A percentile compares a stretch with the other conserved stretches of the same genome.
These are phyloP conservation scores for Saturnispora galanensis DNA, from an alignment of 805 yeast genomes.

Conservation along the genomic window DNA sequence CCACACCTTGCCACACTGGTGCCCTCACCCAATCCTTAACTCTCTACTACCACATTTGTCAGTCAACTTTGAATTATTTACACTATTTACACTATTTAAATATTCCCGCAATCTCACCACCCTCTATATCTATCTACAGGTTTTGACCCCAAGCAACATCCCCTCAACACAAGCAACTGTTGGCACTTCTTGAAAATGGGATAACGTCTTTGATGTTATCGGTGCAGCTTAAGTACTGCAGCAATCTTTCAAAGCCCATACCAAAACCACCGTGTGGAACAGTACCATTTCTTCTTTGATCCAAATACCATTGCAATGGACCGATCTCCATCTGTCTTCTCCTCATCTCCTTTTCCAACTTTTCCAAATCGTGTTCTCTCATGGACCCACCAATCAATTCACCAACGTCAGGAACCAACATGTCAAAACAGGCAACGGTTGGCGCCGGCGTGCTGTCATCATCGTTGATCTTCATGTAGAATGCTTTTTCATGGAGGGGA, in stretches of 20 bases:
- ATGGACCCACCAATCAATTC: constrained; percentile 92
- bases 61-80: too few relatives aligned
- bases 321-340: constrained; percentile 46
- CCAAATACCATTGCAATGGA: constrained; percentile 71
- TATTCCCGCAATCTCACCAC: too few relatives aligned
- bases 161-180: constrained; percentile 36
- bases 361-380: constrained; percentile 60
- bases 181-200: constrained; percentile 73
- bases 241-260: constrained; percentile 80
- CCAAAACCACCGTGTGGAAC: constrained; percentile 98
- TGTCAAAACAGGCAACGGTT: constrained; percentile 86
- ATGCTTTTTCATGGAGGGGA: constrained; percentile 72
- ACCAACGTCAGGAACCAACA: constrained; percentile 84
- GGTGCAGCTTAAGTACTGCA: constrained; percentile 61
- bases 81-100: too few relatives aligned
- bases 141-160: too few relatives aligned
- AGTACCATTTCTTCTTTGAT: constrained; percentile 64
- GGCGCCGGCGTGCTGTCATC: constrained; percentile 26
- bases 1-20: too few relatives aligned
- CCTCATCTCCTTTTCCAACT: constrained; percentile 40
- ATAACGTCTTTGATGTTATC: constrained; percentile 81
- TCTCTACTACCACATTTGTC: too few relatives aligned
- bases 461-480: constrained; percentile 67
- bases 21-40: too few relatives aligned
- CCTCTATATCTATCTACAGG: too few relatives aligned